phyloP scores from a whole-genome alignment of 352 stramenopile species.

The Ochromonadaceae sp. region DNA sequence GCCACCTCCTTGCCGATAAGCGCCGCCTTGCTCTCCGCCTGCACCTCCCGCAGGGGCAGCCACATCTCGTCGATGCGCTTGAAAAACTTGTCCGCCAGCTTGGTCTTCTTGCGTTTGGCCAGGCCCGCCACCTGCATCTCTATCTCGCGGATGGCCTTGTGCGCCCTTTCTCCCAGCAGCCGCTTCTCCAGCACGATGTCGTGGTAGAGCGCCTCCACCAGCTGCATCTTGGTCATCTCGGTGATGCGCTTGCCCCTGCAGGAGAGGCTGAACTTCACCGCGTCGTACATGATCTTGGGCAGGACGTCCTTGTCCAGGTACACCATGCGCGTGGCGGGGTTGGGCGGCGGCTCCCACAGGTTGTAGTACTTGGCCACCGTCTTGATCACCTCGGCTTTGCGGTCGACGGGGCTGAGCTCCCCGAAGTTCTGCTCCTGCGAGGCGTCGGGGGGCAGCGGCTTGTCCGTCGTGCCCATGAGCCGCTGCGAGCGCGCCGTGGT shows the following conservation, averaged over 20 bases:
- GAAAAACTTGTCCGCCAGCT: slow-evolving; percentile 30
- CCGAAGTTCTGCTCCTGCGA: slow-evolving; percentile 28
- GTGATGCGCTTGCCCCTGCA: slow-evolving; percentile 54
- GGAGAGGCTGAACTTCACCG: slow-evolving; percentile 46
- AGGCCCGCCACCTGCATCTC: slow-evolving; percentile 23
- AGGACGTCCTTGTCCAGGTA: slow-evolving; percentile 68
- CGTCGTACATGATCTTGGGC: slow-evolving; percentile 48
- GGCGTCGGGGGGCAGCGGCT: slow-evolving; percentile 24
- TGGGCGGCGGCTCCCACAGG: slow-evolving; percentile 61
- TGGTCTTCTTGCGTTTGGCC: slow-evolving; percentile 28
- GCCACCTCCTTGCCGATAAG: slow-evolving; percentile 25
- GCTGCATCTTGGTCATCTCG: slow-evolving; percentile 59
- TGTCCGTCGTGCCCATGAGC: slow-evolving; percentile 30
- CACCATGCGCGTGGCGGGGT: slow-evolving; percentile 44
- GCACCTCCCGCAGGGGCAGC: slow-evolving; percentile 32
- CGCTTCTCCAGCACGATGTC: slow-evolving; percentile 63
- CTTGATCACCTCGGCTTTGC: slow-evolving; percentile 38
- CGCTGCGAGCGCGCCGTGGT: slow-evolving; percentile 35
- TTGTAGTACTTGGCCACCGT: slow-evolving; percentile 56
- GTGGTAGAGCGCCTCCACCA: slow-evolving; percentile 53
- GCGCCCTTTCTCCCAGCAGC: slow-evolving; percentile 26
- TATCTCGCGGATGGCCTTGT: slow-evolving; percentile 27
- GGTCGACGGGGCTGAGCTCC: slow-evolving; percentile 34
- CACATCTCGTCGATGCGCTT: slow-evolving; percentile 37
- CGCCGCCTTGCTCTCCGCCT: slow-evolving; percentile 28